Evolutionary conservation across 2,329 filamentous ascomycete genomes (phyloP).

Genomic region (Colletotrichum costaricense): DNA sequence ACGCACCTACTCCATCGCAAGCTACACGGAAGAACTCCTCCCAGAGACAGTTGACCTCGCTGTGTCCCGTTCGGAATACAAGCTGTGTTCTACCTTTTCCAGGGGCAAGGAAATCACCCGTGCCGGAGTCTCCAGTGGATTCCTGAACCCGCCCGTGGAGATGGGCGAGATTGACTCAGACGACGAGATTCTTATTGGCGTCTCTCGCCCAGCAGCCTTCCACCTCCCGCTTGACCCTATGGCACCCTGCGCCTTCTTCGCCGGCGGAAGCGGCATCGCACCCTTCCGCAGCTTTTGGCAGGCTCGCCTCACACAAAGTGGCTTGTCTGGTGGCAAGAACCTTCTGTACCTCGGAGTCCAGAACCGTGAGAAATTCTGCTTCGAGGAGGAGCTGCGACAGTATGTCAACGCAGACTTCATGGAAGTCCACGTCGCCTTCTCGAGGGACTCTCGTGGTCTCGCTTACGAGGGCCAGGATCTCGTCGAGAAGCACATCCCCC

Average conservation of each 20-base stretch:
- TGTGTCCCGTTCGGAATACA: constrained; percentile 62
- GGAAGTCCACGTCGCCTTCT: constrained; percentile 65
- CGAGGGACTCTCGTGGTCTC: constrained; percentile 59
- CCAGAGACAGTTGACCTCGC: constrained; percentile 63
- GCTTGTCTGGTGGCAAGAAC: constrained; percentile 54
- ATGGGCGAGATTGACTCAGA: constrained; percentile 51
- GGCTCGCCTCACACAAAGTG: constrained; percentile 47
- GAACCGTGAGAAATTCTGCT: constrained; percentile 63
- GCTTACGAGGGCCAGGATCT: constrained; percentile 58
- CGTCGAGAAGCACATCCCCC: constrained; percentile 59
- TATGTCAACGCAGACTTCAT: constrained; percentile 59
- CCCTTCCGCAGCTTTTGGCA: constrained; percentile 67
- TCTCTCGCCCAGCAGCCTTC: constrained; percentile 63
- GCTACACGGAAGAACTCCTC: constrained; percentile 60
- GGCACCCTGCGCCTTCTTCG: constrained; percentile 64
- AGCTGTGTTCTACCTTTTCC: constrained; percentile 56
- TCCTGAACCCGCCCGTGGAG: constrained; percentile 59
- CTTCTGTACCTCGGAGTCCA: constrained; percentile 64
- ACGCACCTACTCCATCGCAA: constrained; percentile 65
- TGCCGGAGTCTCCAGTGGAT: constrained; percentile 63
- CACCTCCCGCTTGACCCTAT: constrained; percentile 62
- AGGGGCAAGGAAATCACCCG: constrained; percentile 46
- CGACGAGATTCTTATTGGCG: constrained; percentile 62
- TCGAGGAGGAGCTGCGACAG: constrained; percentile 59
- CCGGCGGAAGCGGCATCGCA: constrained; percentile 64